These are phyloP conservation scores for Chaetomium strumarium DNA, from an alignment of 2,329 filamentous ascomycete genomes.

Conservation along the genomic window DNA sequence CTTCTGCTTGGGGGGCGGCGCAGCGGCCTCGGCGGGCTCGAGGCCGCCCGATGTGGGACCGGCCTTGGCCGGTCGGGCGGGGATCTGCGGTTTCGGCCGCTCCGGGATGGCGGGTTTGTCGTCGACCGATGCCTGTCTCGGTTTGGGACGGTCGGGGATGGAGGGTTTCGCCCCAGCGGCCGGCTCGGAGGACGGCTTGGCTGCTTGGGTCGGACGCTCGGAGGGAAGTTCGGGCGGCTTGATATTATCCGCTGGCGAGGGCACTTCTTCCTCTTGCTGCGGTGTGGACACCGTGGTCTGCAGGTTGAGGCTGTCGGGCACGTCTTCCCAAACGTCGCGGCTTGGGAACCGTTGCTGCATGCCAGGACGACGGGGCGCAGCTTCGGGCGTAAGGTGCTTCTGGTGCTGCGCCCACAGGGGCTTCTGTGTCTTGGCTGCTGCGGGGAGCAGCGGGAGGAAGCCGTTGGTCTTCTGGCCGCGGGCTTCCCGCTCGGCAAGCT, in stretches of 20 bases:
- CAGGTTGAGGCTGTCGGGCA: constrained; percentile 73
- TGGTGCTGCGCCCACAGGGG: constrained; percentile 43
- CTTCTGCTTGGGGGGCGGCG: constrained; percentile 58
- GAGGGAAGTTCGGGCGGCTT: constrained; percentile 59
- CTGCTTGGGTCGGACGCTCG: constrained; percentile 45
- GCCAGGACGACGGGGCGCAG: constrained; percentile 44
- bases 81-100: constrained; percentile 55
- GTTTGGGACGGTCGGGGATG: constrained; percentile 52
- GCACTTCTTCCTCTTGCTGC: constrained; percentile 44
- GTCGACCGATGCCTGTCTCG: too few relatives aligned
- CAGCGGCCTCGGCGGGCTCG: constrained; percentile 36
- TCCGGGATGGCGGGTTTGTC: constrained; percentile 44
- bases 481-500: constrained; percentile 54
- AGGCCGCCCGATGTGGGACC: constrained; percentile 35
- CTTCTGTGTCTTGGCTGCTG: constrained; percentile 41
- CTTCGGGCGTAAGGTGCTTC: constrained; percentile 45
- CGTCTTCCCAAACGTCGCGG: constrained; percentile 91
- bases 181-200: constrained; percentile 34
- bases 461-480: constrained; percentile 37
- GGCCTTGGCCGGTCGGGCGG: constrained; percentile 56
- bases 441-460: constrained; percentile 51
- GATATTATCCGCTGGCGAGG: constrained; percentile 32
- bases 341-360: constrained; percentile 76
- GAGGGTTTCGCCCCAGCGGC: constrained; percentile 37
- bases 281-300: constrained; percentile 64